These are phyloP conservation scores for Aulographum hederae DNA, from an alignment of 2,329 filamentous ascomycete species.

Conservation along the genomic window DNA sequence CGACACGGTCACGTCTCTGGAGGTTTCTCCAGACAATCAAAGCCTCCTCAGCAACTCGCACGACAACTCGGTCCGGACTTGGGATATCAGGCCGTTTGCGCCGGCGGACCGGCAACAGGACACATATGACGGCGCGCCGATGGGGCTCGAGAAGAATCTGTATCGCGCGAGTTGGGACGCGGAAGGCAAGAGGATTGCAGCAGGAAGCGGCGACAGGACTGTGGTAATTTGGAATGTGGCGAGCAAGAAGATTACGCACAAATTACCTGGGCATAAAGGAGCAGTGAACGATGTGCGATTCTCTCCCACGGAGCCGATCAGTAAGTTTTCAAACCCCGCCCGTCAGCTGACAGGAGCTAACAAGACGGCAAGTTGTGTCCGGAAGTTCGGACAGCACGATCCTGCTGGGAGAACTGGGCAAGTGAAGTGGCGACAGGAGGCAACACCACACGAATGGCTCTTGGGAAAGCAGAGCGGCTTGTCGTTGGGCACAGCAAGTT, in stretches of 20 bases:
- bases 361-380: conserved; percentile 49
- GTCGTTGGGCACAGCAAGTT: no score
- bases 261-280: conserved; percentile 87
- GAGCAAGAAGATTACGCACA: conserved; percentile 81
- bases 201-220: conserved; percentile 77
- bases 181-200: conserved; percentile 69
- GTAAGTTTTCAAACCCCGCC: conserved; percentile 40
- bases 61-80: conserved; percentile 84
- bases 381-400: conserved; percentile 79
- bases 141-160: conserved; percentile 80
- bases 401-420: conserved; percentile 64
- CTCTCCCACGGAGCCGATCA: conserved; percentile 67
- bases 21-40: conserved; percentile 86
- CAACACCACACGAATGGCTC: no score
- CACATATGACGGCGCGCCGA: conserved; percentile 82
- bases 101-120: conserved; percentile 68
- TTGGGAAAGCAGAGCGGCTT: no score
- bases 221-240: conserved; percentile 82
- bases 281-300: conserved; percentile 92
- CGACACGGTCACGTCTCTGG: conserved; percentile 79
- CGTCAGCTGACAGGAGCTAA: no score
- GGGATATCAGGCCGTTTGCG: conserved; percentile 92
- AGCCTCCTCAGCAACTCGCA: conserved; percentile 80
- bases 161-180: conserved; percentile 80
- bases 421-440: conserved; percentile 29